Evolutionary conservation across 1,284 basidiomycete species (phyloP).

Genomic region (Cryptococcus maquisensis): DNA sequence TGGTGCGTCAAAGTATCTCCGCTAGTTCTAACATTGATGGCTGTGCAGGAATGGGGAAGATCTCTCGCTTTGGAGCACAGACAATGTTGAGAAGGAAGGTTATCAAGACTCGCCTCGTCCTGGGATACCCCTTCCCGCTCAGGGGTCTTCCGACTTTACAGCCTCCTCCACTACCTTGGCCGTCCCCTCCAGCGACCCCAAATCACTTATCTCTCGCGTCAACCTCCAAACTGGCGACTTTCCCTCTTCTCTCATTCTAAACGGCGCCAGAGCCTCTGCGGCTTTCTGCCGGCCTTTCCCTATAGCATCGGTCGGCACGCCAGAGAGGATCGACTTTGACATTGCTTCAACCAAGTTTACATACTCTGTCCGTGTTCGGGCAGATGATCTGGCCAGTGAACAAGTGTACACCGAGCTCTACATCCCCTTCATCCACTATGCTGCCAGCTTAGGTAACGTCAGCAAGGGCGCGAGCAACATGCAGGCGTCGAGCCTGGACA

Average conservation of each 20-base stretch:
- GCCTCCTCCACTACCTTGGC: conserved; percentile 29
- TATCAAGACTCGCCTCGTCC: conserved; percentile 3
- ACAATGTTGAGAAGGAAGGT: conserved; percentile 54
- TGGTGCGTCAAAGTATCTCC: conserved; percentile 53
- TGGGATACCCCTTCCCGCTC: neutral
- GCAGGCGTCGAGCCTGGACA: neutral
- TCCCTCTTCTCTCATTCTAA: conserved; percentile 65
- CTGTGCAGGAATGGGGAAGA: conserved; percentile 78
- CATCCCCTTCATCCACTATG: conserved; percentile 84
- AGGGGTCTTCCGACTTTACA: conserved; percentile 1
- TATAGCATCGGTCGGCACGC: conserved; percentile 64
- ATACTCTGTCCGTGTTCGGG: conserved; percentile 59
- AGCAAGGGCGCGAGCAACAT: neutral
- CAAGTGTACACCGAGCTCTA: conserved; percentile 74
- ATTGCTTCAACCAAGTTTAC: conserved; percentile 66
- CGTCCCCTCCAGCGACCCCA: neutral
- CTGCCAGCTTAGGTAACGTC: conserved; percentile 48
- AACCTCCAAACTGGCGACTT: conserved; percentile 36
- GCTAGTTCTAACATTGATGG: neutral
- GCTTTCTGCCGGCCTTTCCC: conserved; percentile 83
- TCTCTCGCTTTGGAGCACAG: conserved; percentile 77
- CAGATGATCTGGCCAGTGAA: conserved; percentile 47
- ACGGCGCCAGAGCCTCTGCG: conserved; percentile 73
- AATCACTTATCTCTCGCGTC: conserved; percentile 28
- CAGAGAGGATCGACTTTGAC: conserved; percentile 68